Evolutionary conservation across 352 stramenopile species (phyloP).

Genomic region (Globisporangium spinosum): DNA sequence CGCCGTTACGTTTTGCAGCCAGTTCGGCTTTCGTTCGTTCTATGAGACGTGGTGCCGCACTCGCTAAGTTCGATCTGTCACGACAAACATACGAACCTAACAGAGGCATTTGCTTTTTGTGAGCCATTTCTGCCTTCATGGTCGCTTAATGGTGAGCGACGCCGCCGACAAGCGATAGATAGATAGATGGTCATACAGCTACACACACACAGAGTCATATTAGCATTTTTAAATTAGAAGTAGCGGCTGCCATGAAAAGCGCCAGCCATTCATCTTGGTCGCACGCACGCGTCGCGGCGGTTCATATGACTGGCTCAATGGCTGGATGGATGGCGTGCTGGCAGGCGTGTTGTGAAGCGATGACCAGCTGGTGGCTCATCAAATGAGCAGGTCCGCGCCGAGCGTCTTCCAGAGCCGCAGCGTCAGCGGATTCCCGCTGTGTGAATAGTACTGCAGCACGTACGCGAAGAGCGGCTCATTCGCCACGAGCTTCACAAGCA

Average conservation of each 20-base stretch:
- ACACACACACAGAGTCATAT: not conserved
- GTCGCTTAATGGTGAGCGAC: not conserved
- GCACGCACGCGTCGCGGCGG: not conserved
- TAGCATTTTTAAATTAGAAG: not conserved
- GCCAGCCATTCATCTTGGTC: not conserved
- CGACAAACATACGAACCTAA: not conserved
- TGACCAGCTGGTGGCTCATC: not conserved
- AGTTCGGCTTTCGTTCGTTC: not conserved
- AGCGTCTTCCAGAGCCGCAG: slow-evolving; percentile 12
- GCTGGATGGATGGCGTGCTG: not conserved
- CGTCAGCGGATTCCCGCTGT: slow-evolving; percentile 9
- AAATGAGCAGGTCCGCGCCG: not conserved
- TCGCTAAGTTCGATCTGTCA: not conserved
- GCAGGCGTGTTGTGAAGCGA: not conserved
- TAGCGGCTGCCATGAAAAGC: not conserved
- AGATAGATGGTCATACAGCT: not conserved
- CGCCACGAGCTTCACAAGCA: slow-evolving; percentile 18
- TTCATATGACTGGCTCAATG: not conserved
- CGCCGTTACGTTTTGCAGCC: not conserved
- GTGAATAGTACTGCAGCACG: slow-evolving; percentile 19
- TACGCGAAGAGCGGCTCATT: slow-evolving; percentile 20
- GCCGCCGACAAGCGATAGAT: not conserved
- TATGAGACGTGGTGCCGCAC: not conserved
- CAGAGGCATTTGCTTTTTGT: not conserved
- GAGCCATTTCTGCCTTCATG: not conserved